These are phyloP conservation scores for Chrysanthemum seticuspe DNA, from an alignment of 129 eudicot species.

Conservation along the genomic window DNA sequence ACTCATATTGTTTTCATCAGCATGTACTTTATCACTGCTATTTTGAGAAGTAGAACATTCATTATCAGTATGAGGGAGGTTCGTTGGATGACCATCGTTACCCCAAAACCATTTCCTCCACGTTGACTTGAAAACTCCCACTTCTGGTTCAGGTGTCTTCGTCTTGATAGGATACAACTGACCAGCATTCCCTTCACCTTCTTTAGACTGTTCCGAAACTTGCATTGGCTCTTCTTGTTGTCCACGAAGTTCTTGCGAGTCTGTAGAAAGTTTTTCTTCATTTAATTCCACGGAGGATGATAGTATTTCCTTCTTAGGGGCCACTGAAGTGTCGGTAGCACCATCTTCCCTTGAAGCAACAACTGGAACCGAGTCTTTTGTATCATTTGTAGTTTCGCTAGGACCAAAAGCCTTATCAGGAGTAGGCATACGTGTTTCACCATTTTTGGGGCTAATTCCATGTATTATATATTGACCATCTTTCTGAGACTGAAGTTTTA, in stretches of 20 bases:
- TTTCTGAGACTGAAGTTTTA: slow-evolving; percentile 41
- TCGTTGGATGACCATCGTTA: slow-evolving; percentile 28
- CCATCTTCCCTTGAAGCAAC: slow-evolving; percentile 27
- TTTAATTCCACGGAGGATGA: slow-evolving; percentile 24
- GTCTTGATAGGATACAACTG: slow-evolving; percentile 24
- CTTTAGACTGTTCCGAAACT: slow-evolving; percentile 30
- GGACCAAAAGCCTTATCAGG: slow-evolving; percentile 18
- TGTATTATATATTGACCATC: slow-evolving; percentile 45
- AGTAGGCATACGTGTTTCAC: slow-evolving; percentile 20
- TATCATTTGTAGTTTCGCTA: slow-evolving; percentile 9
- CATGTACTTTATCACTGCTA: slow-evolving; percentile 18
- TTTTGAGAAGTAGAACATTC: slow-evolving; percentile 6
- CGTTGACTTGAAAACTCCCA: slow-evolving; percentile 43
- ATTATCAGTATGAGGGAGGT: neutral
- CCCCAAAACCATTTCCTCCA: slow-evolving; percentile 54
- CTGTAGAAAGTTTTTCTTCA: slow-evolving; percentile 31
- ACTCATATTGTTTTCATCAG: slow-evolving; percentile 24
- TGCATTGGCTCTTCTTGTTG: slow-evolving; percentile 27
- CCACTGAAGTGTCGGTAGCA: slow-evolving; percentile 18
- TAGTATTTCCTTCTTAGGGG: slow-evolving; percentile 15
- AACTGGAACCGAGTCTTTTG: slow-evolving; percentile 19
- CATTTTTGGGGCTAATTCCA: slow-evolving; percentile 36
- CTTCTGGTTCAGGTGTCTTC: slow-evolving; percentile 28
- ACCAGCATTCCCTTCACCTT: slow-evolving; percentile 28
- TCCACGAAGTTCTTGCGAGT: slow-evolving; percentile 28